Base-by-base conservation (phyloP, 495 filamentous ascomycete species). In the Penicilliopsis zonata region DNA sequence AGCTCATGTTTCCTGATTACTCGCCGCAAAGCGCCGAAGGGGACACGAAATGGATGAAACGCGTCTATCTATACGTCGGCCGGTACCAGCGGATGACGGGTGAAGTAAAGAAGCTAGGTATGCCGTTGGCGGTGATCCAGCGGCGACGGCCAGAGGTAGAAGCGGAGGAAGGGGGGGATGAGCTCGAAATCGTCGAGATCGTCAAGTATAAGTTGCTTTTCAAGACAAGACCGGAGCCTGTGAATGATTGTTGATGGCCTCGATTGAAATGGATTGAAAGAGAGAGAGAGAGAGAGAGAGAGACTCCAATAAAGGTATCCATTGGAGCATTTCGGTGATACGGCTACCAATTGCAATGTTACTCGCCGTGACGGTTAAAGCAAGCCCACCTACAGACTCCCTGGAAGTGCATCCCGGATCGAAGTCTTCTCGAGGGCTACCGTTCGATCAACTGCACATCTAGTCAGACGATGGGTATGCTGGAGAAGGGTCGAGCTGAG, bases 171-270 rank as follows among this genome's bases (percentile, higher is more conserved):
- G 26, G 18, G n/a, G 37, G 34, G 28, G 37, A 33, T 27, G 45
- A 78, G 36, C 34, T 80, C 38, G 75, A 79, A 49, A 73, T 98
- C 42, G 73, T 83, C 37, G 87, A 96, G 52, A 73, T 98, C 39
- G 70, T 98, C 29, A 79, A 75, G 53, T 88, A 75, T 46, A 96
- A 95, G 63, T 53, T 98, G 33, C 55, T 95, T 10, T 98, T 98
- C 59, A 80, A 80, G 36, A 65, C 61, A 46, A 65, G 90, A 31
- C 90, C 90, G 20, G 90, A 98, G 57, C 90, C 90, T 35, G 92
- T 95, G 21, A 63, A 50, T 32, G 44, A 58, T 40, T 31, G 37
- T 26, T 63, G 44, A 56, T 13, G 23, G 19, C n/a, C n/a, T n/a
- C n/a, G n/a, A n/a, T n/a, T n/a, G n/a, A n/a, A n/a, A n/a, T n/a